Percentiles rank a stretch among this genome's conserved stretches.
Conservation (phyloP, 2,329 filamentous ascomycete species). For the Stylonectria norvegica region DNA sequence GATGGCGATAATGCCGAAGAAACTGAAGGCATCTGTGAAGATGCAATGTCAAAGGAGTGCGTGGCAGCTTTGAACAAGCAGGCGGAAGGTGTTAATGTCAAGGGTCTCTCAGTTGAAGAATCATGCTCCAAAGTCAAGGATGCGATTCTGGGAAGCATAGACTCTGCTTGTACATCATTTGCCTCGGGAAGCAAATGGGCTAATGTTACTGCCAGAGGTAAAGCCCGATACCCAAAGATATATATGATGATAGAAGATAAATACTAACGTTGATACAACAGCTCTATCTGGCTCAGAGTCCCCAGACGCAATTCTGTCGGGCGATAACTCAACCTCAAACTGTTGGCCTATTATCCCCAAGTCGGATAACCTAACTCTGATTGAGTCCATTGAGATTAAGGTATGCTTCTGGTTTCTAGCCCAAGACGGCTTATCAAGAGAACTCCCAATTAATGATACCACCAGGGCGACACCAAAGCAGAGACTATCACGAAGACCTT, state of each 20-base stretch:
- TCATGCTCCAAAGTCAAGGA: constrained; percentile 5
- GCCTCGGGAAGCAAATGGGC: constrained; percentile 2
- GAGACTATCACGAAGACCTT: neutral
- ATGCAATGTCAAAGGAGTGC: constrained; percentile 9
- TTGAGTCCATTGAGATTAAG: constrained; percentile 3
- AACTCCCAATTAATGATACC: neutral
- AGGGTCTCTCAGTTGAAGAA: neutral
- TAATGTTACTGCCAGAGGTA: constrained; percentile 4
- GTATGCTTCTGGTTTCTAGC: constrained; percentile 1
- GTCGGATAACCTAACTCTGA: constrained; percentile 3
- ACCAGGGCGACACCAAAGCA: constrained; percentile 1
- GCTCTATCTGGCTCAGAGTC: constrained; percentile 5
- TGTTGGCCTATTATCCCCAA: constrained; percentile 13
- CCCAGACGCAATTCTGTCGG: constrained; percentile 1
- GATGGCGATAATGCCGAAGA: neutral
- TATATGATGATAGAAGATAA: neutral
- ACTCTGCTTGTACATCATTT: constrained; percentile 8
- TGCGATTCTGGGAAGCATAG: constrained; percentile 6
- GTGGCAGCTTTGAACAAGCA: constrained; percentile 7
- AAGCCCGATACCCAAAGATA: neutral
- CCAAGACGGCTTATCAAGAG: neutral
- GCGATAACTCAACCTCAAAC: constrained; percentile 11
- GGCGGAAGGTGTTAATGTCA: constrained; percentile 1
- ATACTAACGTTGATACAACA: neutral
- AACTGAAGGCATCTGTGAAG: constrained; percentile 6